Evolutionary conservation across 129 eudicot species (phyloP).

Genomic region (Flaveria ramosissima): DNA sequence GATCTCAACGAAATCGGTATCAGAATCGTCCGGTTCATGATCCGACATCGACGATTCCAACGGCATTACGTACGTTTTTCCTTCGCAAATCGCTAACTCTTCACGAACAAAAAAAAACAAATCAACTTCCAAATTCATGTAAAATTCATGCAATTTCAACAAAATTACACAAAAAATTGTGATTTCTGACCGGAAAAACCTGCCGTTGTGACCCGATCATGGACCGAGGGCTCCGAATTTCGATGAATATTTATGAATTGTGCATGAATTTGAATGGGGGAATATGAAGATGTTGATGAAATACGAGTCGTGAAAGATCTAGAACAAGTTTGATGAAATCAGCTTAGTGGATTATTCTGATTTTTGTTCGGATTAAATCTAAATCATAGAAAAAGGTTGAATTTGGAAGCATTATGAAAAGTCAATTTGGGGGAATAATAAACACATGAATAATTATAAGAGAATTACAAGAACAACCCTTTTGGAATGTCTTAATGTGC

Average conservation of each 20-base stretch:
- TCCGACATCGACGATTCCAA: constrained; percentile 53
- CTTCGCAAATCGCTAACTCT: constrained; percentile 38
- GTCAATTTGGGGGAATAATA: not conserved
- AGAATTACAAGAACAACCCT: constrained; percentile 5
- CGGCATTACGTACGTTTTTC: constrained; percentile 40
- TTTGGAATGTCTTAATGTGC: not conserved
- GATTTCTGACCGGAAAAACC: constrained; percentile 20
- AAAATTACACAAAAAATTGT: not conserved
- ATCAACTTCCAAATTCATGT: constrained; percentile 31
- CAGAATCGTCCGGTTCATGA: constrained; percentile 64
- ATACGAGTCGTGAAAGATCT: constrained; percentile 13
- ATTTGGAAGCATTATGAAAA: constrained; percentile 24
- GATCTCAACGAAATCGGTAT: constrained; percentile 67
- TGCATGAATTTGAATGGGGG: constrained; percentile 11
- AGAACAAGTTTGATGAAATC: constrained; percentile 20
- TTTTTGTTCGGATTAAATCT: constrained; percentile 28
- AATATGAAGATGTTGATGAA: not conserved
- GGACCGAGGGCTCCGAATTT: constrained; percentile 27
- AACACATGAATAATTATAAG: not conserved
- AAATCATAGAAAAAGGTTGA: constrained; percentile 12
- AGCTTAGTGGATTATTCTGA: constrained; percentile 28
- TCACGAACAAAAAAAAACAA: constrained; percentile 26
- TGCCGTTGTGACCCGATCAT: constrained; percentile 27
- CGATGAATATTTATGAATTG: not conserved
- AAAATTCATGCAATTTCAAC: constrained; percentile 9